Base-by-base conservation (phyloP, 2,329 filamentous ascomycete species). In the Endoconidiophora laricicola region DNA sequence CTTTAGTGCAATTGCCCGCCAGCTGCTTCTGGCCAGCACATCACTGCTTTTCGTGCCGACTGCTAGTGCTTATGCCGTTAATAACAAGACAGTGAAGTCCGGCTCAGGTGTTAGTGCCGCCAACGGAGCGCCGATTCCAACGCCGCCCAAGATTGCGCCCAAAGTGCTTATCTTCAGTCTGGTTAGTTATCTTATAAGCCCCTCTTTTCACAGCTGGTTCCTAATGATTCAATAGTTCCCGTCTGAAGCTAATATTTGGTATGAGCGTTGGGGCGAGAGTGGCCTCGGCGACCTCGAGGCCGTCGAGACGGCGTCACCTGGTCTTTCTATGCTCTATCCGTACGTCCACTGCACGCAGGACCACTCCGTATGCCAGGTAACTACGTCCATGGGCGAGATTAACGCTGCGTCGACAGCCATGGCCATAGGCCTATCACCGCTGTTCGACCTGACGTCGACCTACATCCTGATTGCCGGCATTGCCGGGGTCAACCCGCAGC, bases 381-480 rank as follows among this genome's bases (percentile, higher is more conserved):
- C 77, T 6, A 76, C 78, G 1, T 81, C 81, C 50, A 79, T 81
- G 61, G 69, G 71, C 7, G 81, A 86, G 63, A 84, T 87, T 66
- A 88, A 87, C 60, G 81, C 83, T 0, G 83, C 83, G 0, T 64
- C 73, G 5, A 79, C 79, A 0, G 71, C 83, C 54, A 71, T 71
- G 44, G 74, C 82, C 0, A 67, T 86, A 7, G 66, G 74, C n/a
- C 69, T 79, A 12, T 81, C 76, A 0, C 60, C 66, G 1, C 59
- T 65, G 9, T 85, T 87, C 61, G 71, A 86, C 62, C 69, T 87
- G 10, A 70, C 65, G 1, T 62, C 68, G 44, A 81, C 82, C 1
- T 87, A 87, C 64, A 85, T 86, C 62, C 62, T 87, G 52, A 62
- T 84, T 26, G 76, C 72, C 1, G 83, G 83, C 2, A 86, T 88